A percentile compares a stretch with the other conserved stretches of the same genome.
Evolutionary conservation across 805 yeast species (phyloP).

Genomic region (Teunomyces aglyptinius): DNA sequence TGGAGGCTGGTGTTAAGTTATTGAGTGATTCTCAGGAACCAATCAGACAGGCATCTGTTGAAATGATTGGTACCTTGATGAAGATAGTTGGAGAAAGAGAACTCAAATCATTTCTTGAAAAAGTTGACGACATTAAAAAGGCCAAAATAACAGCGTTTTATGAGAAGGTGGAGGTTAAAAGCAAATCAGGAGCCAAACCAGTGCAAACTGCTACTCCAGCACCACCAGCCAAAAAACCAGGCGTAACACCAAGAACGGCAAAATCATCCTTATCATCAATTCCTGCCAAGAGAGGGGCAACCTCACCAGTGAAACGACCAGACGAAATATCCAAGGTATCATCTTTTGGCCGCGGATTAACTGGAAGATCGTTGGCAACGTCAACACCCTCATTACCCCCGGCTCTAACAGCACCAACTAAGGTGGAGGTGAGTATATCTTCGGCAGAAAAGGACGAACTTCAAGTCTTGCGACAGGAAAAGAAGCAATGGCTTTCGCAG

Average conservation of each 20-base stretch:
- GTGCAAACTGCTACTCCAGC: constrained; percentile 14
- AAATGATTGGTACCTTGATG: constrained; percentile 76
- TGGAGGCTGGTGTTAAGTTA: constrained; percentile 57
- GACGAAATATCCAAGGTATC: constrained; percentile 29
- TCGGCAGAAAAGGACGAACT: constrained; percentile 45
- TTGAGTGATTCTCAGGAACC: constrained; percentile 82
- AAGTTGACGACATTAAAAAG: constrained; percentile 74
- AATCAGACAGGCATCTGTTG: constrained; percentile 74
- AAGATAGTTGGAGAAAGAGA: constrained; percentile 78
- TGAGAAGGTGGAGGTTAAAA: constrained; percentile 55
- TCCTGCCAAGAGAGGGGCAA: constrained; percentile 68
- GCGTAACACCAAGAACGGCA: constrained; percentile 10
- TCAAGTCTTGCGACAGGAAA: constrained; percentile 52
- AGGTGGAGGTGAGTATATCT: constrained; percentile 12
- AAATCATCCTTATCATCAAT: constrained; percentile 32
- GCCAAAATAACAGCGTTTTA: constrained; percentile 60
- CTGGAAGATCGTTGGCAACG: constrained; percentile 42
- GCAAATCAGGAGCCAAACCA: constrained; percentile 21
- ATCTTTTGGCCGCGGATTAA: constrained; percentile 35
- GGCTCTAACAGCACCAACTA: constrained; percentile 12
- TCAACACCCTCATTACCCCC: constrained; percentile 14
- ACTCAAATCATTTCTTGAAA: constrained; percentile 56
- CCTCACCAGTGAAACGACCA: constrained; percentile 61
- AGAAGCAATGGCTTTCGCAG: constrained; percentile 40
- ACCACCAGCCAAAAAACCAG: constrained; percentile 10